Base-by-base conservation (phyloP, 23 red algal species). In the Agarophyton chilense region DNA sequence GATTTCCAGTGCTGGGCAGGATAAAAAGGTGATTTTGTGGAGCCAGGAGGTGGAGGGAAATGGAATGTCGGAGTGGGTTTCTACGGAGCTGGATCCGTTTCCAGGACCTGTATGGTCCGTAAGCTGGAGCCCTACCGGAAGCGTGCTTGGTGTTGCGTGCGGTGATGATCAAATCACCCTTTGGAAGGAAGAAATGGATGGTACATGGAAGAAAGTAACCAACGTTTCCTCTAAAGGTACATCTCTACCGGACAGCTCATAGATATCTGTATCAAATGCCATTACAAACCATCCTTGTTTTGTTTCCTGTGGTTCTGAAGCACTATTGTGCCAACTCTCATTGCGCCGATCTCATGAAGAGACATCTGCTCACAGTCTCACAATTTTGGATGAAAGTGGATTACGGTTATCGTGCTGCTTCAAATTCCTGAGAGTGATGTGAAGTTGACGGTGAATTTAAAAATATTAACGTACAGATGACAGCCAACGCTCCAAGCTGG, bases 21-120 rank as follows among this genome's bases (percentile, higher is more conserved):
- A 99, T 74, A 92, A 88, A 56, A 92, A 89, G 25, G 97, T 99
- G 22, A 63, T 95, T 43, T 36, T 99, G 53, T 99, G 97, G 97
- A 93, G 36, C 42, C 97, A 86, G 24, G 96, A 95, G 45, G 50
- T 75, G 43, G 77, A 90, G 34, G 77, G 72, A 1, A 61, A 84
- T 21, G 84, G 77, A 41, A 86, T 63, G 52, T 71, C 55, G 68
- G 81, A 81, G 26, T 99, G 97, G 97, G 79, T 41, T 11, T 72
- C 44, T 29, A 80, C 78, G 26, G 97, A 99, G 77, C 50, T 99
- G 43, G 87, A 90, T 8, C 65, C 45, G 22, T 96, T 99, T 65
- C 73, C 70, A 21, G 89, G 76, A 17, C 89, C 97, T 35, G 93
- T 95, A 16, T 99, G 97, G 97, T 88, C 87, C 42, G 84, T 99